Evolutionary conservation across 2,329 filamentous ascomycete species (phyloP), one percentile per base, ranked within the genome.

Genomic region (Phialocephala sp.): DNA sequence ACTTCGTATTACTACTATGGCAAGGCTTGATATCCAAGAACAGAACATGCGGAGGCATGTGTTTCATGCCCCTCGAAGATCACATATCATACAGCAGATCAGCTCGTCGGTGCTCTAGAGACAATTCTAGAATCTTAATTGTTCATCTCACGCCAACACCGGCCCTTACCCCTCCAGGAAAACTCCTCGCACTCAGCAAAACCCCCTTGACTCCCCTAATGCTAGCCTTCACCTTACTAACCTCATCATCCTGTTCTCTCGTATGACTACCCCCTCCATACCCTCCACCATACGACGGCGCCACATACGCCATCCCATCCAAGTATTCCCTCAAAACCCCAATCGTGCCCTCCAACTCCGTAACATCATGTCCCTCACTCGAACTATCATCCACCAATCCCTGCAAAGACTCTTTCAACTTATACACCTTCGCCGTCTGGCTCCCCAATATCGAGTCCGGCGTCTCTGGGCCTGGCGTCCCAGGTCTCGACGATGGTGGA

Each of bases 181-280:
- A 94, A 72, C 87, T 91, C 73, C 90, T 86, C 4, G 91, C 86
- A 73, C 88, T 92, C 63, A 96, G 77, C 71, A 95, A 80, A 12
- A 92, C 86, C 1, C 92, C 92, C 80, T 96, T 96, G 50, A 95
- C 86, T 64, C 90, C 85, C 69, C 92, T 82, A 60, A 96, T 94
- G 67, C 90, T 91, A 69, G 87, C 87, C 79, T 91, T 91, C 22
- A 91, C 83, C 74, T 86, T 87, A 68, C 87, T 87, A 72, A 93
- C 88, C 78, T 91, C 90, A 77, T 94, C 91, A 67, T 88, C 84
- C 36, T 85, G 84, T 72, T 87, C 87, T 59, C 78, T 77, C 56
- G 1, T n/a, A 14, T 55, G n/a, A 41, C 59, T 22, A 65, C 57
- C 63, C 8, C 54, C 57, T 24, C 59, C 60, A 47, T 64, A 61